These are phyloP conservation scores for Papilionanthe hybrid DNA, from an alignment of 116 monocot genomes.

Conservation along the genomic window DNA sequence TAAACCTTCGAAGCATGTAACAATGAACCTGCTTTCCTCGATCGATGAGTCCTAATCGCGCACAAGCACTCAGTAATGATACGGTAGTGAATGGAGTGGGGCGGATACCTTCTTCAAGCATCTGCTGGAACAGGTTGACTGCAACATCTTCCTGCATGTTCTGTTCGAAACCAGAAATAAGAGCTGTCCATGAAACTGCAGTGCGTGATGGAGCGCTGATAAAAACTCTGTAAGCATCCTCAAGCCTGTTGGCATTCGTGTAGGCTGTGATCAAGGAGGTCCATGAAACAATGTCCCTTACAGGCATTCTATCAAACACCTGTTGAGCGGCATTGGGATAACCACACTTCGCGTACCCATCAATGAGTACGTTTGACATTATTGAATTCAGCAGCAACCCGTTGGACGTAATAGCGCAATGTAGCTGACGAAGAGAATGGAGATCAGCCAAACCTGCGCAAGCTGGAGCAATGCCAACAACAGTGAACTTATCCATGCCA, in stretches of 20 bases:
- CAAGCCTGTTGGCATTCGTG: conserved; percentile 4
- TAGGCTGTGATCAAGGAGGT: conserved; percentile 50
- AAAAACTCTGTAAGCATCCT: conserved; percentile 39
- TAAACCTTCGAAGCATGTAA: conserved; percentile 25
- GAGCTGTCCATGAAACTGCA: conserved; percentile 56
- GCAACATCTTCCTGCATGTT: conserved; percentile 47
- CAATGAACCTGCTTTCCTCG: conserved; percentile 56
- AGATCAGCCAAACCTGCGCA: conserved; percentile 27
- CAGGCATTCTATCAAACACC: conserved; percentile 43
- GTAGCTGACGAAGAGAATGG: conserved; percentile 32
- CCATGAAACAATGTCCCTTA: conserved; percentile 53
- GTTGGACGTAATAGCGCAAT: conserved; percentile 18
- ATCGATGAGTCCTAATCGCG: conserved; percentile 33
- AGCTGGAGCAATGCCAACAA: conserved; percentile 42
- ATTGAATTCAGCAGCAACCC: conserved; percentile 38
- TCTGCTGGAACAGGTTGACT: conserved; percentile 44
- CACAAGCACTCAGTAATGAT: conserved; percentile 50
- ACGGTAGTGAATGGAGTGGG: conserved; percentile 57
- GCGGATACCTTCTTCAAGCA: conserved; percentile 30
- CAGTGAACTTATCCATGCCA: conserved; percentile 50
- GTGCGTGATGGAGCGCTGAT: conserved; percentile 38
- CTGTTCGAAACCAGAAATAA: conserved; percentile 58
- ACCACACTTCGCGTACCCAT: conserved; percentile 61
- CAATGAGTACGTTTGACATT: conserved; percentile 46
- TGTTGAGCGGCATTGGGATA: conserved; percentile 18